Percentiles rank a stretch among this genome's conserved stretches.
Evolutionary conservation across 139 green algal genomes (phyloP).

Genomic region (Coelastrella sp.): DNA sequence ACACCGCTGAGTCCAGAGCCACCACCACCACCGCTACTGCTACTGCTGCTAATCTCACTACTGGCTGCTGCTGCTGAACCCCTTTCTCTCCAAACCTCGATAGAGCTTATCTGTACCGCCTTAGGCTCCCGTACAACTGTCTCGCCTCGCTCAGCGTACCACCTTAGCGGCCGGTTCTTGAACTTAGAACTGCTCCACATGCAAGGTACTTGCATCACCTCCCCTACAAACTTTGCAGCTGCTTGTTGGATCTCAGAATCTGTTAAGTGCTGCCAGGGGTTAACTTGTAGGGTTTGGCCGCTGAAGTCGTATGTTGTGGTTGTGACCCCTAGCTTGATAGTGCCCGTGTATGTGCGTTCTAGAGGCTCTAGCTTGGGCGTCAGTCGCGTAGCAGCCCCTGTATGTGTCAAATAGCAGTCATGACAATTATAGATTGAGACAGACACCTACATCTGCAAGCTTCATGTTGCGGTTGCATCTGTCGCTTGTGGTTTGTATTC

Average conservation of each 20-base stretch:
- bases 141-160: conserved; percentile 37
- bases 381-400: conserved; percentile 50
- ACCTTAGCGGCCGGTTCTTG: conserved; percentile 39
- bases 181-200: conserved; percentile 48
- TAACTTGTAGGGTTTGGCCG: conserved; percentile 42
- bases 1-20: too few relatives aligned
- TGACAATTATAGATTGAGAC: too few relatives aligned
- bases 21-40: background rate
- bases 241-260: conserved; percentile 55
- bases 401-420: too few relatives aligned
- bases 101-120: background rate
- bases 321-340: conserved; percentile 84
- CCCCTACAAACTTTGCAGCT: conserved; percentile 25
- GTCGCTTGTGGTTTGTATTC: too few relatives aligned
- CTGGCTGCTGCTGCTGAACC: background rate
- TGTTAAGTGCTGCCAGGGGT: conserved; percentile 87
- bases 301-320: conserved; percentile 85
- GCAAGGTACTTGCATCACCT: conserved; percentile 20
- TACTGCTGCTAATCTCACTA: background rate
- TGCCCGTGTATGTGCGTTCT: conserved; percentile 89
- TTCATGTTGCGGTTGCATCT: too few relatives aligned
- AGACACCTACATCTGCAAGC: too few relatives aligned
- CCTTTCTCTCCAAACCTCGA: conserved; percentile 15
- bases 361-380: conserved; percentile 67
- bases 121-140: conserved; percentile 13